Evolutionary conservation across 2,329 filamentous ascomycete species (phyloP).

Genomic region (Diaporthe vaccinii): DNA sequence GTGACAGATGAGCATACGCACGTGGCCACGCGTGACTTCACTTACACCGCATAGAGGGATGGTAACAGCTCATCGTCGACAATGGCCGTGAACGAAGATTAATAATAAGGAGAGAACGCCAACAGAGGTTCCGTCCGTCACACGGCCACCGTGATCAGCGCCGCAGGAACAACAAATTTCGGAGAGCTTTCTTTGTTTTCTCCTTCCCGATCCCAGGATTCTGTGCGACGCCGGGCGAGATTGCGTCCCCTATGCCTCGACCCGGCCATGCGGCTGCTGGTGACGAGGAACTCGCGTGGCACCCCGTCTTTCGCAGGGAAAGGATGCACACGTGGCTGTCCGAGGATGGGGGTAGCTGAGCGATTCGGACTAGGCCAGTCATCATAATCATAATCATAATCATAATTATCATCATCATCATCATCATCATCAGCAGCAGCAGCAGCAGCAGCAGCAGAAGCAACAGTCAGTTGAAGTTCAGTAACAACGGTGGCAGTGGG

Average conservation of each 20-base stretch:
- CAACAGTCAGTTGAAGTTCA: background rate
- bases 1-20: background rate
- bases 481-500: background rate
- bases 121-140: background rate
- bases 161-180: background rate
- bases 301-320: background rate
- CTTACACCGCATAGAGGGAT: background rate
- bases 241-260: background rate
- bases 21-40: background rate
- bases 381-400: background rate
- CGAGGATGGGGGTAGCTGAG: background rate
- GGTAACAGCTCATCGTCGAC: too few species aligned
- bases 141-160: background rate
- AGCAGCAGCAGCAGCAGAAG: background rate
- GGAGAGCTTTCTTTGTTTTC: background rate
- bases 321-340: background rate
- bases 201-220: background rate
- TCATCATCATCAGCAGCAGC: background rate
- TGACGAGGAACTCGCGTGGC: background rate
- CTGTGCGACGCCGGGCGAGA: constrained; percentile 7
- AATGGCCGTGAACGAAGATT: too few species aligned
- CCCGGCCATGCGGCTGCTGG: constrained; percentile 5
- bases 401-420: background rate
- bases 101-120: background rate
- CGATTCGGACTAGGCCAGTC: background rate